phyloP scores from a whole-genome alignment of 208 protist species.

The Leishmania lainsoni region DNA sequence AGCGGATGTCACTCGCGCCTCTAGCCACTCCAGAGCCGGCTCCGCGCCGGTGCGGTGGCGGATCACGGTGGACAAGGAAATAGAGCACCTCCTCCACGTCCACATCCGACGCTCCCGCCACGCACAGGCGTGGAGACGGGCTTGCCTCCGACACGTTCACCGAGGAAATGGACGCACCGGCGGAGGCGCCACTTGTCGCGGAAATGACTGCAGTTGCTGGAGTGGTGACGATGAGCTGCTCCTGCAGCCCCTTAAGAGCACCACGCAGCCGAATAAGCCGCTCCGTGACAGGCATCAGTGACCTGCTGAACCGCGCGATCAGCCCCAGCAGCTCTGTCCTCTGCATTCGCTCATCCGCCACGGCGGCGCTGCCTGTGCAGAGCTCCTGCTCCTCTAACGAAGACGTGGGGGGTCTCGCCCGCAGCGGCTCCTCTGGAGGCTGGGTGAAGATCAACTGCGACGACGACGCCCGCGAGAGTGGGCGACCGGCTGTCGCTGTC shows the following conservation, averaged over 20 bases:
- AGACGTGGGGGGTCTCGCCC: neutral
- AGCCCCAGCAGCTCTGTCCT: constrained; percentile 29
- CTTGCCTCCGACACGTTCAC: neutral
- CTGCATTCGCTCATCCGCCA: neutral
- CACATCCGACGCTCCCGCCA: constrained; percentile 18
- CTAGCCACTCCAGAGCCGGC: neutral
- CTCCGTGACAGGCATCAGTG: constrained; percentile 61
- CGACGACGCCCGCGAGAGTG: neutral
- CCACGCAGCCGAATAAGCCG: constrained; percentile 45
- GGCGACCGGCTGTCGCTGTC: neutral
- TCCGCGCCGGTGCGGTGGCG: constrained; percentile 1
- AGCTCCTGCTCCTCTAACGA: neutral
- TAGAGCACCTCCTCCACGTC: constrained; percentile 30
- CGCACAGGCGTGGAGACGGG: constrained; percentile 15
- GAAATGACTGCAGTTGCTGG: neutral
- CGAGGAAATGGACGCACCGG: constrained; percentile 5
- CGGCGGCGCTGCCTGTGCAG: neutral
- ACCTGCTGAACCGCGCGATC: constrained; percentile 22
- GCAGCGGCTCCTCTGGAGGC: neutral
- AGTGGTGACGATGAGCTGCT: constrained; percentile 2
- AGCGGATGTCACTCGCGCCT: neutral
- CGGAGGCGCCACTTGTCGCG: neutral
- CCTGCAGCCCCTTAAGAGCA: constrained; percentile 37
- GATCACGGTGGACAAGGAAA: constrained; percentile 30
- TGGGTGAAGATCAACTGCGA: neutral